Evolutionary conservation across 2,329 filamentous ascomycete species (phyloP), one percentile per base, ranked within the genome.

Genomic region (Penicillium sp.): DNA sequence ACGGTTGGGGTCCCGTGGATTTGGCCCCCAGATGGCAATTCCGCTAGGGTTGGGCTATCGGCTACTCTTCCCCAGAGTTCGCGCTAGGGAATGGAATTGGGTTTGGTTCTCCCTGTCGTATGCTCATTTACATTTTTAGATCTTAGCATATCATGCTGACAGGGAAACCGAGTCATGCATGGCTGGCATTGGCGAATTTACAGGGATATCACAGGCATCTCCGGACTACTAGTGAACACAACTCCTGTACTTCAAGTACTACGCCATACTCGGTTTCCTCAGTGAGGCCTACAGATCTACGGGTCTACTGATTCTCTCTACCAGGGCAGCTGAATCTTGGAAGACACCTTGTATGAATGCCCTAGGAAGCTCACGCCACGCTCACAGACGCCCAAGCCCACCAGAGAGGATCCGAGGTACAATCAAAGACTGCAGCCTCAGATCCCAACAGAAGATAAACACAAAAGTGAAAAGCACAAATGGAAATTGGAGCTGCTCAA

Each of bases 401-500:
- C 35, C 50, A 50, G 24, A 22, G 48, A 50, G 33, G 21, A 42
- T n/a, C 29, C 16, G 22, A 50, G 35, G 33, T 14, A 26, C 31
- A 47, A 22, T 21, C 29, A 16, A 48, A 48, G n/a, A 44, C 52
- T 29, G 16, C 19, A 19, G 31, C 45, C 31, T 14, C 26, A 19
- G 27, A 21, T 39, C 14, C 37, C 24, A 21, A 16, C 26, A 33
- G 11, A 52, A 33, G 37, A 43, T 10, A 52, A 52, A 44, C 8
- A 24, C 19, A 54, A 45, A 42, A 33, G 14, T 47, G 53, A 48
- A 51, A 62, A 66, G 60, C 54, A 61, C 59, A 65, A 60, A 61
- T 66, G 55, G 60, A 64, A 61, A 66, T 65, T 64, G 60, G 49
- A 62, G 52, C 48, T 63, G 59, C 60, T 63, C 39, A 68, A 71